Base-by-base conservation (phyloP, 441 rosid species). In the Euphorbia corollata region DNA sequence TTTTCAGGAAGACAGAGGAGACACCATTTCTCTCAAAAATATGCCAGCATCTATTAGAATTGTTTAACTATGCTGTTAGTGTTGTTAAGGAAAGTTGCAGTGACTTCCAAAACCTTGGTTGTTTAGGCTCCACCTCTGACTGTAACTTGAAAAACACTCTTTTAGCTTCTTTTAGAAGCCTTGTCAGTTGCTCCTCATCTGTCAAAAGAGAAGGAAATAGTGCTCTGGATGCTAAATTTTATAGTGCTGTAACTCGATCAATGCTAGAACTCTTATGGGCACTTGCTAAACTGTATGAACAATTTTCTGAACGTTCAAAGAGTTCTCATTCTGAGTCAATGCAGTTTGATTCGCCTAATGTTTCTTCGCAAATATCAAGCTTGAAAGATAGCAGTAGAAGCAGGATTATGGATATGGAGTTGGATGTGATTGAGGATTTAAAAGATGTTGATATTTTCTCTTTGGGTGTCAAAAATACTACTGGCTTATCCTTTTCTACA, bases 401-500 rank as follows among this genome's bases (percentile, higher is more conserved):
- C 75, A 84, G 90, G 75, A 88, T 88, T 78, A 63, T 89, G 81
- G 98, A 91, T 69, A 75, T 89, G 89, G 98, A 94, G 65, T 82
- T 94, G 64, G 98, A 94, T 85, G 77, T 78, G 70, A 75, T 72
- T 78, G 90, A 81, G 71, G 92, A 85, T 74, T 64, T 74, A 18
- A 84, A 83, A 68, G 90, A 84, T 78, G 75, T 81, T n/a, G 87
- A 86, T 77, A 74, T 84, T 51, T 67, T 82, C 65, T 67, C 80
- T 57, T 82, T 75, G 59, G 77, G 84, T 68, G 92, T 91, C 55
- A 83, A 75, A 69, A 68, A 76, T 80, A 72, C 81, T 64, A 22
- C 77, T 39, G 71, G 86, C 61, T 38, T 77, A 45, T 73, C 87
- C 19, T 82, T 81, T 79, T 87, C 91, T 50, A 55, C 75, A 24